Conservation (phyloP, 441 rosid species). For the Aleurites moluccanus region DNA sequence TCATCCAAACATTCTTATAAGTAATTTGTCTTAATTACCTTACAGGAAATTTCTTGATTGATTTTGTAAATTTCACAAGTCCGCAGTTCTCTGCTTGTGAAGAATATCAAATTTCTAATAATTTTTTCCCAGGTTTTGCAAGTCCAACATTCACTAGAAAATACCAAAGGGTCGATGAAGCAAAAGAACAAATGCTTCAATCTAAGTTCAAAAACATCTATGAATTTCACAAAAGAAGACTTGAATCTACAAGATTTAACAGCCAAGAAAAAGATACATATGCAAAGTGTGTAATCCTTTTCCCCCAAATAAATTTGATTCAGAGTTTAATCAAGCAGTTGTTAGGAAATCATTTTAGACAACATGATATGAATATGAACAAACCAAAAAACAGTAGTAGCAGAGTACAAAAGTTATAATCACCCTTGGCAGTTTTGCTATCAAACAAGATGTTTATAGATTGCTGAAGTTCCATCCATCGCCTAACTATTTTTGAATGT, state of each 20-base stretch:
- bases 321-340: neutral
- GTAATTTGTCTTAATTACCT: neutral
- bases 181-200: neutral
- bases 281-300: no score
- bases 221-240: neutral
- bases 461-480: conserved; percentile 93
- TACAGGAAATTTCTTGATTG: neutral
- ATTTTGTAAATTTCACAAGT: neutral
- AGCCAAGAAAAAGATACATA: neutral
- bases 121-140: neutral
- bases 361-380: neutral
- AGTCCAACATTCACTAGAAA: neutral
- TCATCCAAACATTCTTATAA: neutral
- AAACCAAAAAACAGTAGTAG: neutral
- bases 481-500: conserved; percentile 37
- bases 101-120: neutral
- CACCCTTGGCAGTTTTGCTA: conserved; percentile 78
- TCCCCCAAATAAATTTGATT: no score
- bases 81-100: neutral
- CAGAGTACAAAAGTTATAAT: conserved; percentile 17
- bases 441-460: conserved; percentile 74
- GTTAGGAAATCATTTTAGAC: neutral
- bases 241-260: neutral
- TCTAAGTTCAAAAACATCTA: neutral
- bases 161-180: neutral